phyloP scores from a whole-genome alignment of 257 asterid genomes.

The Echium plantagineum region DNA sequence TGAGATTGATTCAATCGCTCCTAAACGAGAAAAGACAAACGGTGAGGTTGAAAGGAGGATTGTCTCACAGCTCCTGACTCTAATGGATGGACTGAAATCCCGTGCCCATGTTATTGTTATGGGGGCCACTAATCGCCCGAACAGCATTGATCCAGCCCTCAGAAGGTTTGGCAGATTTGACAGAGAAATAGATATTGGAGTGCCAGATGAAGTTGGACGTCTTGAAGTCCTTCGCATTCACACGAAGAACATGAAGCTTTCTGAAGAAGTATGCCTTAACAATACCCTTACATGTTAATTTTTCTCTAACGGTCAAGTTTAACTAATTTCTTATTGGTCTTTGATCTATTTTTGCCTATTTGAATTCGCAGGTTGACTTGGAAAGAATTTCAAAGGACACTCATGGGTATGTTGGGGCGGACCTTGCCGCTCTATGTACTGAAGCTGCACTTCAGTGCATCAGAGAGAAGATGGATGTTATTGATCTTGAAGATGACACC shows the following conservation, averaged over 20 bases:
- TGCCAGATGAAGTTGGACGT: constrained; percentile 49
- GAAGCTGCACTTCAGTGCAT: constrained; percentile 54
- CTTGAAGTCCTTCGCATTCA: constrained; percentile 47
- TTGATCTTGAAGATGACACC: constrained; percentile 43
- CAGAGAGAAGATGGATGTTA: constrained; percentile 53
- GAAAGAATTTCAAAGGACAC: constrained; percentile 41
- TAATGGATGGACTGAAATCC: constrained; percentile 53
- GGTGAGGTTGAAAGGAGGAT: constrained; percentile 62
- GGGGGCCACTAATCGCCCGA: constrained; percentile 47
- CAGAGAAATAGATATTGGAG: constrained; percentile 47
- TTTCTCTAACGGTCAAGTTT: not conserved
- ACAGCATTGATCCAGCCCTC: constrained; percentile 47
- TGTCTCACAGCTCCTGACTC: constrained; percentile 52
- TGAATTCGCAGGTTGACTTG: constrained; percentile 38
- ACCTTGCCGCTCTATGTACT: constrained; percentile 54
- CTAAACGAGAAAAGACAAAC: constrained; percentile 46
- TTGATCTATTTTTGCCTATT: not conserved
- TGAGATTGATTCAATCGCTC: constrained; percentile 46
- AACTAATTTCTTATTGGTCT: not conserved
- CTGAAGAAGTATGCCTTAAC: constrained; percentile 8
- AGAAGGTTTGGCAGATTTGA: constrained; percentile 56
- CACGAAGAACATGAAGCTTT: constrained; percentile 40
- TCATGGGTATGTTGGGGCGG: constrained; percentile 53
- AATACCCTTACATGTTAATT: not conserved
- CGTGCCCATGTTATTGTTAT: constrained; percentile 49